These are phyloP conservation scores for Yarrowia sp. DNA, from an alignment of 805 yeast species.

Conservation along the genomic window DNA sequence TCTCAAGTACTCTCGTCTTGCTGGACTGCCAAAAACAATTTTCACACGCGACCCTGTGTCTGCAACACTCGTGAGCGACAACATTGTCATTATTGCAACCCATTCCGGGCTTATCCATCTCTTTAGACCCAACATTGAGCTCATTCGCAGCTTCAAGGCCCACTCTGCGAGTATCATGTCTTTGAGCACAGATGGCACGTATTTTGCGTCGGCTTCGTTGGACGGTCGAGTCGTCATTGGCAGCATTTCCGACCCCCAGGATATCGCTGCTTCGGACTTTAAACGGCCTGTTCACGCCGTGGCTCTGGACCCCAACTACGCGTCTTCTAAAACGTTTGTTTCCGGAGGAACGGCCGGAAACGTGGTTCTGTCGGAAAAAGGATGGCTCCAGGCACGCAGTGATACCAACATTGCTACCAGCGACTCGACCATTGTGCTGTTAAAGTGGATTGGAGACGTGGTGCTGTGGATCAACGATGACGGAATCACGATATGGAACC, in stretches of 20 bases:
- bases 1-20: conserved; percentile 69
- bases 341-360: conserved; percentile 92
- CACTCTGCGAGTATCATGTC: conserved; percentile 82
- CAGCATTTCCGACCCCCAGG: conserved; percentile 56
- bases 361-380: conserved; percentile 65
- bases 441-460: conserved; percentile 60
- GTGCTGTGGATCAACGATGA: conserved; percentile 79
- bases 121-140: conserved; percentile 53
- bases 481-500: conserved; percentile 70
- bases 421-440: conserved; percentile 66
- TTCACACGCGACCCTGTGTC: conserved; percentile 78
- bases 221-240: conserved; percentile 92
- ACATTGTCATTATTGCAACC: conserved; percentile 75
- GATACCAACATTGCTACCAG: conserved; percentile 56
- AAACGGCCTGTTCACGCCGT: conserved; percentile 87
- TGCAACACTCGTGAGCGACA: conserved; percentile 56
- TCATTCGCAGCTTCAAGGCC: conserved; percentile 71
- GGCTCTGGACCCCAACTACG: conserved; percentile 69
- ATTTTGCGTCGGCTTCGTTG: conserved; percentile 83
- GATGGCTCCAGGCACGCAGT: conserved; percentile 81
- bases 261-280: conserved; percentile 72
- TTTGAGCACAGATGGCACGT: conserved; percentile 65
- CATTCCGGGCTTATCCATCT: conserved; percentile 82
- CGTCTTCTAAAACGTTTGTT: conserved; percentile 58
- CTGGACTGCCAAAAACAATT: conserved; percentile 63